A percentile compares a stretch with the other conserved stretches of the same genome.
phyloP scores from a whole-genome alignment of 805 yeast genomes.

The Candida ulmi region DNA sequence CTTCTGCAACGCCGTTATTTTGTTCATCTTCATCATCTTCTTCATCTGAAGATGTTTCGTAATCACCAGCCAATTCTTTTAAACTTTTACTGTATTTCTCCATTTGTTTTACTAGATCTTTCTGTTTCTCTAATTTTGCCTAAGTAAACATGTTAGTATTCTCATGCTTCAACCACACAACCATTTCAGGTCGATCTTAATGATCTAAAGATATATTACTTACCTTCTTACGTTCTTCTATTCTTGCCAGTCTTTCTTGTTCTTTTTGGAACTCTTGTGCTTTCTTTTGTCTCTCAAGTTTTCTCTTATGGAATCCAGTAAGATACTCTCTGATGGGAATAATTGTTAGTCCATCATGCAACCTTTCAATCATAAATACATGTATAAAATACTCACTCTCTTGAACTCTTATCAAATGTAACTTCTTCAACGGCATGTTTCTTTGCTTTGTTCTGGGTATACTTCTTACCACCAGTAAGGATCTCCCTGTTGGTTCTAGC shows the following conservation, averaged over 20 bases:
- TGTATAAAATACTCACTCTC: constrained; percentile 50
- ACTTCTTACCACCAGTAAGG: constrained; percentile 81
- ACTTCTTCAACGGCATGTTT: constrained; percentile 78
- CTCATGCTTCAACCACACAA: no score
- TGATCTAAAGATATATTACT: constrained; percentile 10
- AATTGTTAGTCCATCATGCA: neutral
- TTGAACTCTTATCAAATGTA: constrained; percentile 70
- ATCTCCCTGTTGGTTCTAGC: constrained; percentile 63
- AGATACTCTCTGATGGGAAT: constrained; percentile 55
- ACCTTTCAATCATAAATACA: no score
- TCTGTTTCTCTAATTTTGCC: constrained; percentile 64
- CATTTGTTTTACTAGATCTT: constrained; percentile 58
- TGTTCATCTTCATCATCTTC: constrained; percentile 23
- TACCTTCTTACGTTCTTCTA: constrained; percentile 66
- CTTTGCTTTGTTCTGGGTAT: constrained; percentile 61
- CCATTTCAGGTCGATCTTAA: neutral
- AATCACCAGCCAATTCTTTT: constrained; percentile 21
- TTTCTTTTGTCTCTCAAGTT: constrained; percentile 78
- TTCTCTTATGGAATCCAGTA: constrained; percentile 95
- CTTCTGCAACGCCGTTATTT: constrained; percentile 22
- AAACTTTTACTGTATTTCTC: constrained; percentile 48
- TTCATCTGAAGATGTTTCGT: constrained; percentile 13
- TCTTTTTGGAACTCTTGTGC: constrained; percentile 76
- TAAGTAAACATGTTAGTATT: neutral
- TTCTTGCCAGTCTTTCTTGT: constrained; percentile 62